Evolutionary conservation across 2,329 filamentous ascomycete genomes (phyloP).

Genomic region (Shiraia sp.): DNA sequence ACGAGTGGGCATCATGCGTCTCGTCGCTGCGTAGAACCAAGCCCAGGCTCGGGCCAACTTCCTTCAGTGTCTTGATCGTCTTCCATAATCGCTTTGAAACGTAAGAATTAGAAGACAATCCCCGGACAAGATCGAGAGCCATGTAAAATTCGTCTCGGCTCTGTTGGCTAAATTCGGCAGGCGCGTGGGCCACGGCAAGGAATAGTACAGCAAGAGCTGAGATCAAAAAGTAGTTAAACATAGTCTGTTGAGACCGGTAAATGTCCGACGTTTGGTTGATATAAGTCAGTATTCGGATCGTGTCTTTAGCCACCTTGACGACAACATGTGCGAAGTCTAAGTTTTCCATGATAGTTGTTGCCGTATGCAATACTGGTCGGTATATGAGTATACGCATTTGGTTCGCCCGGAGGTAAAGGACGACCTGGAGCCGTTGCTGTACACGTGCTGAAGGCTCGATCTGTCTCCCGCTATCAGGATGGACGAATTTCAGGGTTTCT

Average conservation of each 20-base stretch:
- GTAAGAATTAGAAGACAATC: slow-evolving; percentile 71
- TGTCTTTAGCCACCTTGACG: slow-evolving; percentile 76
- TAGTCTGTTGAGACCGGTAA: slow-evolving; percentile 72
- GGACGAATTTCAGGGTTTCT: slow-evolving; percentile 65
- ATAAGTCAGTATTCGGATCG: slow-evolving; percentile 70
- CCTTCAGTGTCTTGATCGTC: slow-evolving; percentile 70
- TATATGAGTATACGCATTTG: slow-evolving; percentile 90
- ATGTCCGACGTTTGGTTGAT: slow-evolving; percentile 73
- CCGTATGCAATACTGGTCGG: slow-evolving; percentile 82
- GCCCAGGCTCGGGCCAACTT: slow-evolving; percentile 71
- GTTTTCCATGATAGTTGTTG: slow-evolving; percentile 79
- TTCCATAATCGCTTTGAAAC: slow-evolving; percentile 75
- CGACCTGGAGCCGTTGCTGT: slow-evolving; percentile 74
- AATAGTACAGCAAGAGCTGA: slow-evolving; percentile 77
- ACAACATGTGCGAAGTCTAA: slow-evolving; percentile 72
- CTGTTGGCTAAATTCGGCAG: slow-evolving; percentile 67
- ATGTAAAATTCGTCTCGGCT: slow-evolving; percentile 80
- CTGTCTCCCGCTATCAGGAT: slow-evolving; percentile 52
- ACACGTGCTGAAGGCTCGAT: slow-evolving; percentile 61
- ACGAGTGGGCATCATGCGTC: slow-evolving; percentile 60
- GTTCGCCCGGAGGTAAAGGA: slow-evolving; percentile 84
- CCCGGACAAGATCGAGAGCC: slow-evolving; percentile 74
- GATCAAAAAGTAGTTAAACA: slow-evolving; percentile 80
- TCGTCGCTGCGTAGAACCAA: slow-evolving; percentile 53
- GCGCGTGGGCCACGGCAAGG: slow-evolving; percentile 74